Conservation (phyloP, 495 filamentous ascomycete genomes). For the Venustampulla echinocandica region DNA sequence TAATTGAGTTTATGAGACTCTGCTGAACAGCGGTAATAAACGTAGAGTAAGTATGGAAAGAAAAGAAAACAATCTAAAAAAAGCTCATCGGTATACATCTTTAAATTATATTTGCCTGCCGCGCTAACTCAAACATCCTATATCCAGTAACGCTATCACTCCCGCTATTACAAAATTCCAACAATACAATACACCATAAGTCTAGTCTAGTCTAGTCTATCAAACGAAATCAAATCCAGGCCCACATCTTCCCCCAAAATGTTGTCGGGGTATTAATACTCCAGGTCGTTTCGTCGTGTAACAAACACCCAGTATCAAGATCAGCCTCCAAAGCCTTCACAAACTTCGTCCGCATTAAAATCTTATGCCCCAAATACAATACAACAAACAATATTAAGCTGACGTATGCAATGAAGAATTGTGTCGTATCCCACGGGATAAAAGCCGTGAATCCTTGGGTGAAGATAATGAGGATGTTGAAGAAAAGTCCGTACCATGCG, state of each 20-base stretch:
- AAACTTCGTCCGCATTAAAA: conserved; percentile 35
- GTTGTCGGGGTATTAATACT: conserved; percentile 36
- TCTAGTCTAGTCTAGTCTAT: too few relatives aligned
- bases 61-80: too few relatives aligned
- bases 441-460: conserved; percentile 49
- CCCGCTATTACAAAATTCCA: not conserved
- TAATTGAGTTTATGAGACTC: too few relatives aligned
- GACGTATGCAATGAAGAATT: conserved; percentile 46
- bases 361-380: conserved; percentile 46
- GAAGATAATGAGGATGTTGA: conserved; percentile 44
- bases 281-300: conserved; percentile 36
- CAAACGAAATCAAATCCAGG: too few relatives aligned
- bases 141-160: too few relatives aligned
- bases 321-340: conserved; percentile 38
- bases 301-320: conserved; percentile 37
- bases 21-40: too few relatives aligned
- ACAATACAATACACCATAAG: not conserved
- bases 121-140: too few relatives aligned
- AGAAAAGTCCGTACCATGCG: conserved; percentile 50
- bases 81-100: too few relatives aligned
- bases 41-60: too few relatives aligned
- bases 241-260: conserved; percentile 19
- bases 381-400: conserved; percentile 45
- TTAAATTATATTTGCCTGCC: too few relatives aligned
- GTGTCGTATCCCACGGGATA: conserved; percentile 35